phyloP scores from a whole-genome alignment of 805 yeast genomes.

The Kazachstania psychrophila region DNA sequence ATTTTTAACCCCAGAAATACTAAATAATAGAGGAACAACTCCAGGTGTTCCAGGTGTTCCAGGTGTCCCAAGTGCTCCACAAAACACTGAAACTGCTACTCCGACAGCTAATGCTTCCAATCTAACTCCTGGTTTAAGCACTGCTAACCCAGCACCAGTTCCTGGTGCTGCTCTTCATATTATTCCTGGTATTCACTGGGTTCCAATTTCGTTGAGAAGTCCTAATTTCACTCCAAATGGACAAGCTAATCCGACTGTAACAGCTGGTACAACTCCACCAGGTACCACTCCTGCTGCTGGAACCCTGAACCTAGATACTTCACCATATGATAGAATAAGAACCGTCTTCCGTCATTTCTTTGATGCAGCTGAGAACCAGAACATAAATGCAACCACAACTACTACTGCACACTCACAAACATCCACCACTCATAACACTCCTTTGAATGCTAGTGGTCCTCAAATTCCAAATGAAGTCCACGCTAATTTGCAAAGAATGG shows the following conservation, averaged over 20 bases:
- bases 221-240: background rate
- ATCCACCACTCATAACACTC: background rate
- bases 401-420: background rate
- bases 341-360: slow-evolving; percentile 18
- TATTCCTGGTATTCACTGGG: slow-evolving; percentile 11
- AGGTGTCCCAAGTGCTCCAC: slow-evolving; percentile 4
- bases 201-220: slow-evolving; percentile 11
- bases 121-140: background rate
- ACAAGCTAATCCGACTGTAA: background rate
- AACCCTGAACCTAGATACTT: background rate
- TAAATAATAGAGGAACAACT: background rate
- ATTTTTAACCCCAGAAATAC: slow-evolving; percentile 9
- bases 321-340: slow-evolving; percentile 18
- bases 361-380: slow-evolving; percentile 4
- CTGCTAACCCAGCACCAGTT: background rate
- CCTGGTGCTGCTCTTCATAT: no score
- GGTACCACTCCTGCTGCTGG: background rate
- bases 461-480: background rate
- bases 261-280: background rate
- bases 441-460: background rate
- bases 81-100: background rate
- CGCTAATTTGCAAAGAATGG: background rate
- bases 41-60: background rate
- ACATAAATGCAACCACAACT: background rate
- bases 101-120: background rate